phyloP scores from a whole-genome alignment of 2,329 filamentous ascomycete species.

The Fusarium sp. region DNA sequence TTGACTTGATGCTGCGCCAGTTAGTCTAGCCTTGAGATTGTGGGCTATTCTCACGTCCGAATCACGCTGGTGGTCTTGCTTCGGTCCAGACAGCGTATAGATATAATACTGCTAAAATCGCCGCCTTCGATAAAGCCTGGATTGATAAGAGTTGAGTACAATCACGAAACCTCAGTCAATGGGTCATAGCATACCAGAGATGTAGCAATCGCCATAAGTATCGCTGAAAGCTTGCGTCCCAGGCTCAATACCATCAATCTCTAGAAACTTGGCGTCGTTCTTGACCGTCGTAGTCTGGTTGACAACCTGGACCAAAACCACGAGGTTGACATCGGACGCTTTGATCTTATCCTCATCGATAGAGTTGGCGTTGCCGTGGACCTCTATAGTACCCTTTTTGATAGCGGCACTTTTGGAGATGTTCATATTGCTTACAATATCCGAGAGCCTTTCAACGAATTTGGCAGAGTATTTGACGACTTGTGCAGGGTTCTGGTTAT shows the following conservation, averaged over 20 bases:
- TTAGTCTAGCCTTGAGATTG: neutral
- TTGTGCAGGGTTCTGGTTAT: neutral
- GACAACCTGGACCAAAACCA: conserved; percentile 18
- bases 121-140: conserved; percentile 23
- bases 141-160: too few species aligned
- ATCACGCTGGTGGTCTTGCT: neutral
- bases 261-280: neutral
- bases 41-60: neutral
- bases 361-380: neutral
- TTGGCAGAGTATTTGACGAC: neutral
- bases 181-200: conserved; percentile 7
- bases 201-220: conserved; percentile 12
- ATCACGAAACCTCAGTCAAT: too few species aligned
- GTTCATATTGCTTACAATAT: conserved; percentile 7
- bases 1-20: neutral
- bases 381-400: conserved; percentile 3
- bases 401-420: conserved; percentile 8
- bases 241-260: neutral
- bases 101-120: conserved; percentile 5
- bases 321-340: conserved; percentile 14
- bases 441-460: neutral
- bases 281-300: conserved; percentile 8
- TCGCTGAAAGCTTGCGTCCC: neutral
- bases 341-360: conserved; percentile 19
- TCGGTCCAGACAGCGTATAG: conserved; percentile 1